A percentile compares a stretch with the other conserved stretches of the same genome.
These are phyloP conservation scores for Monilinia vaccinii-corymbosi DNA, from an alignment of 2,329 filamentous ascomycete genomes.

Conservation along the genomic window DNA sequence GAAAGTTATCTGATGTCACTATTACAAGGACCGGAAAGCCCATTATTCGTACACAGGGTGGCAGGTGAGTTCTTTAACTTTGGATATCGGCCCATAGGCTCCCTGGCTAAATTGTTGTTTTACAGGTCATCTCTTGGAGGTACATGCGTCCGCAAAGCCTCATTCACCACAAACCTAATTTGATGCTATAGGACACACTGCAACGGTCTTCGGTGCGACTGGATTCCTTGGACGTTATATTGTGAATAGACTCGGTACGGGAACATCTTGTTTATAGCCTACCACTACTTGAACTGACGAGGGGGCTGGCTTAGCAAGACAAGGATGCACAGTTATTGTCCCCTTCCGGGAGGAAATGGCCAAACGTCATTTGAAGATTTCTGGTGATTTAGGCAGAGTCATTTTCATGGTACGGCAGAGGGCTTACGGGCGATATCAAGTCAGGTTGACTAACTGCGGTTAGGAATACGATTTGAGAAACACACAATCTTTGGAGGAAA, in stretches of 20 bases:
- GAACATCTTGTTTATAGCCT: not conserved
- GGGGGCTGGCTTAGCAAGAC: constrained; percentile 52
- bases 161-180: constrained; percentile 17
- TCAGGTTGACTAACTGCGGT: not conserved
- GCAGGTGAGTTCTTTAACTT: constrained; percentile 55
- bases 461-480: constrained; percentile 94
- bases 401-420: constrained; percentile 59
- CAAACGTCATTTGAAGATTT: constrained; percentile 91
- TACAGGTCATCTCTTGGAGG: constrained; percentile 76
- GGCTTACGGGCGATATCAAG: not conserved
- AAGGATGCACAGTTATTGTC: constrained; percentile 89
- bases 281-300: constrained; percentile 18
- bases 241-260: constrained; percentile 79
- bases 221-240: constrained; percentile 95
- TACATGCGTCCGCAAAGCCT: constrained; percentile 34
- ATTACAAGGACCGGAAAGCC: constrained; percentile 96
- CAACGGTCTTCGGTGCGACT: constrained; percentile 95
- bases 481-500: constrained; percentile 91
- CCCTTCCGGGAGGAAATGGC: constrained; percentile 96
- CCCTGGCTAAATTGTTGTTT: constrained; percentile 25
- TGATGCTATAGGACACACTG: constrained; percentile 65
- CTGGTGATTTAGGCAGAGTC: constrained; percentile 87
- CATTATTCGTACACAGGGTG: constrained; percentile 79
- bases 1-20: constrained; percentile 67
- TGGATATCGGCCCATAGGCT: constrained; percentile 9